Evolutionary conservation across 768 basidiomycete genomes (phyloP).

Genomic region (Tephrocybe sp.): DNA sequence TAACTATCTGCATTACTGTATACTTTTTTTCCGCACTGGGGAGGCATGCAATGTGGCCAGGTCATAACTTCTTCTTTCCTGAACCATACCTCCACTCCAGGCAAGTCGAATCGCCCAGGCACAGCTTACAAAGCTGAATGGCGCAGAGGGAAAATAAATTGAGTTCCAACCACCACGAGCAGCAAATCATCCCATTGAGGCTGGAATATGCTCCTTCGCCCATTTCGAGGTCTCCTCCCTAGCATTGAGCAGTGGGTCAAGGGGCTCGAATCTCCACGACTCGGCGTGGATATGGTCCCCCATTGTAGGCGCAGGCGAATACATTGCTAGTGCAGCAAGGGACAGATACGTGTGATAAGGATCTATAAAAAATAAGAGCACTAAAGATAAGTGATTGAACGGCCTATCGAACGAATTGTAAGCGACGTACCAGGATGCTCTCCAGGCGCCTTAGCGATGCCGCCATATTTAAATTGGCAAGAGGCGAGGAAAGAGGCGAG

Average conservation of each 20-base stretch:
- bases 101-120: no score
- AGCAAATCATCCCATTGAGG: background rate
- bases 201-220: slow-evolving; percentile 61
- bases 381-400: background rate
- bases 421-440: slow-evolving; percentile 66
- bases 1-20: no score
- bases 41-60: no score
- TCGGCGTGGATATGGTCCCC: slow-evolving; percentile 26
- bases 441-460: slow-evolving; percentile 81
- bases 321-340: slow-evolving; percentile 77
- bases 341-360: slow-evolving; percentile 95
- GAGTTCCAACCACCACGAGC: background rate
- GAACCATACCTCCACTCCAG: no score
- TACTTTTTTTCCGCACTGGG: no score
- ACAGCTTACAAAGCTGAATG: background rate
- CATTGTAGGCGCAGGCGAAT: slow-evolving; percentile 46
- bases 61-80: no score
- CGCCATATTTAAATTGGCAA: slow-evolving; percentile 90
- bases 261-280: slow-evolving; percentile 56
- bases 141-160: background rate
- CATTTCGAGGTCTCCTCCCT: slow-evolving; percentile 63
- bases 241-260: slow-evolving; percentile 77
- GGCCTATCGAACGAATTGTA: slow-evolving; percentile 6
- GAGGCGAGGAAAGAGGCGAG: slow-evolving; percentile 64
- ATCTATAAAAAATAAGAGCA: slow-evolving; percentile 42